Conservation (phyloP, 441 rosid genomes). For the Pelargonium myrrhifolium region DNA sequence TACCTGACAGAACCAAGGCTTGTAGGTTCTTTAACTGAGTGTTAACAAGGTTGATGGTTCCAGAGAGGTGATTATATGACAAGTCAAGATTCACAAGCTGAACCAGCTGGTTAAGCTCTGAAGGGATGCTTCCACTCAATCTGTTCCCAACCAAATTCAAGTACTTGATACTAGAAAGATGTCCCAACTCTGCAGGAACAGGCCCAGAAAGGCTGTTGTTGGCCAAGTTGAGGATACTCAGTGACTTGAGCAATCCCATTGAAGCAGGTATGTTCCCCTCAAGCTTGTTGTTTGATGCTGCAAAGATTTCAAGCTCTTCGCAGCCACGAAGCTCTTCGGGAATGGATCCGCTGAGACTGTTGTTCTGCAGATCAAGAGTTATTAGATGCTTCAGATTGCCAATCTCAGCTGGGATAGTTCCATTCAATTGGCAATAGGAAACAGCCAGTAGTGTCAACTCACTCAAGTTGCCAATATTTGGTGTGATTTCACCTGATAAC, state of each 20-base stretch:
- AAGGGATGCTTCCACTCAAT: constrained; percentile 51
- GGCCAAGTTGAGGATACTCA: constrained; percentile 55
- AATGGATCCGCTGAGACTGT: constrained; percentile 48
- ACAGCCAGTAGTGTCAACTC: constrained; percentile 51
- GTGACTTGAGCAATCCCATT: constrained; percentile 42
- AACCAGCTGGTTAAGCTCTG: constrained; percentile 41
- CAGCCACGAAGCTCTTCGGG: constrained; percentile 54
- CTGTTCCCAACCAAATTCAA: constrained; percentile 52
- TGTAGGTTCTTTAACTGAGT: constrained; percentile 40
- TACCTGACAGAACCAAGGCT: constrained; percentile 41
- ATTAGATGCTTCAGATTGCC: constrained; percentile 53
- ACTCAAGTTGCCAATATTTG: constrained; percentile 47
- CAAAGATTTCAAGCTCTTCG: constrained; percentile 38
- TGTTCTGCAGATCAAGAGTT: constrained; percentile 49
- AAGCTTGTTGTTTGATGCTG: constrained; percentile 58
- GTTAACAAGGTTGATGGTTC: constrained; percentile 36
- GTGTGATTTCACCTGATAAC: constrained; percentile 50
- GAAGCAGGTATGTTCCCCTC: constrained; percentile 58
- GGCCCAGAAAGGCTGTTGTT: constrained; percentile 65
- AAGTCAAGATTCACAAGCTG: constrained; percentile 57
- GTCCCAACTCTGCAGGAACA: constrained; percentile 54
- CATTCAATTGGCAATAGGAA: constrained; percentile 65
- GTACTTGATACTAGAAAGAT: constrained; percentile 46
- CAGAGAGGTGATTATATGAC: constrained; percentile 60
- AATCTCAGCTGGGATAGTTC: constrained; percentile 60